phyloP scores from a whole-genome alignment of 805 yeast species.

The Cyberlindnera xylosilytica region DNA sequence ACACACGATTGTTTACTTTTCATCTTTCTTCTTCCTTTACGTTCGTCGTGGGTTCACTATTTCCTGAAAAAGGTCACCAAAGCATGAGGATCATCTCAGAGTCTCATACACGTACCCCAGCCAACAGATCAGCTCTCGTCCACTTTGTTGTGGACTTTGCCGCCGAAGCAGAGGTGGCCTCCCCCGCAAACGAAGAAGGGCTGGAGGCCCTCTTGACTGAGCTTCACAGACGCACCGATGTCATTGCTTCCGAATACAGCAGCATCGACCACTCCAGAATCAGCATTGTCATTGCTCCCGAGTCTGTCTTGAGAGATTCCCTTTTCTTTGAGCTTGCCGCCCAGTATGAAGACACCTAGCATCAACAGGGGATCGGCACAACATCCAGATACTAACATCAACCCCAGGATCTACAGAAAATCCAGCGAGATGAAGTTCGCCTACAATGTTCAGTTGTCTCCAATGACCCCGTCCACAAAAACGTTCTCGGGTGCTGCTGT shows the following conservation, averaged over 20 bases:
- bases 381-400: background rate
- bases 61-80: no score
- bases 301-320: constrained; percentile 3
- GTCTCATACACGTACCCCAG: constrained; percentile 7
- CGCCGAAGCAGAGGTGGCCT: background rate
- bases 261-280: background rate
- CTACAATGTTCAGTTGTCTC: constrained; percentile 3
- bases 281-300: constrained; percentile 1
- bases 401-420: background rate
- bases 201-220: background rate
- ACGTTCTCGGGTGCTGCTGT: background rate
- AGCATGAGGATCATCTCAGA: constrained; percentile 6
- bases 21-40: background rate
- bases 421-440: background rate
- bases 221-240: background rate
- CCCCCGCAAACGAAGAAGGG: background rate
- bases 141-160: constrained; percentile 9
- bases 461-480: constrained; percentile 3
- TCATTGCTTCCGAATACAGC: background rate
- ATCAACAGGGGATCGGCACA: background rate
- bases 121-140: constrained; percentile 6
- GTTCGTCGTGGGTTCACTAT: background rate
- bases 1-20: constrained; percentile 6
- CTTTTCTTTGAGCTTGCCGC: constrained; percentile 10
- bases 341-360: constrained; percentile 1